Evolutionary conservation across 345 rosid species (phyloP), one percentile per base, ranked within the genome.

Genomic region (Gossypium mustelinum): DNA sequence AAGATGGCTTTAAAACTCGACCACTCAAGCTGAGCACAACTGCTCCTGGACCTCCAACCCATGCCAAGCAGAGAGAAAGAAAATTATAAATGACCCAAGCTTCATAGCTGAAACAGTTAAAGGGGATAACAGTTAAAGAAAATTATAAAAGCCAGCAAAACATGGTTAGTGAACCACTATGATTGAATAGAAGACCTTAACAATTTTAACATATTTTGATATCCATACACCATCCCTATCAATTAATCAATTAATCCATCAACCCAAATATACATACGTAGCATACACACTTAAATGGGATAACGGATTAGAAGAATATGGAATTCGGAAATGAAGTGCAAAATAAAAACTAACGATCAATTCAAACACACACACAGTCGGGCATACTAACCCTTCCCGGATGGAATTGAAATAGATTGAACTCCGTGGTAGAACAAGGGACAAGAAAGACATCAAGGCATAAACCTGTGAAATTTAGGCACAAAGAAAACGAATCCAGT

Each of bases 1-100:
- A 86, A 7, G 96, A 88, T 50, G 98, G 97, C 90, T 90, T 89
- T 73, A 94, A 70, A 68, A 87, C 84, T 58, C 97, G 87, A 25
- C 98, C 97, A 74, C 86, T 92, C 83, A 94, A 87, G 75, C 98
- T 94, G 72, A 94, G 78, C 67, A 92, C 97, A 75, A 94, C 98
- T 2, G 97, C 88, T 72, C 97, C 98, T 70, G 98, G 97, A 41
- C 98, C 97, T 76, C 98, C 98, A 84, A 94, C 98, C 98, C 98
- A 94, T 14, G 94, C 97, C 77, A 94, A 87, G 86, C 97, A 94
- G 71, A 94, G 77, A 24, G 97, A 92, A 47, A 94, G 81, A 85
- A 94, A 94, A 79, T 94, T 94, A 64, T 94, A 94, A 55, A 94
- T 94, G 81, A 94, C 98, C 98, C 98, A 94, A 68, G 98, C 98